Conservation (phyloP, 805 yeast species). For the Ogataea pilisensis region DNA sequence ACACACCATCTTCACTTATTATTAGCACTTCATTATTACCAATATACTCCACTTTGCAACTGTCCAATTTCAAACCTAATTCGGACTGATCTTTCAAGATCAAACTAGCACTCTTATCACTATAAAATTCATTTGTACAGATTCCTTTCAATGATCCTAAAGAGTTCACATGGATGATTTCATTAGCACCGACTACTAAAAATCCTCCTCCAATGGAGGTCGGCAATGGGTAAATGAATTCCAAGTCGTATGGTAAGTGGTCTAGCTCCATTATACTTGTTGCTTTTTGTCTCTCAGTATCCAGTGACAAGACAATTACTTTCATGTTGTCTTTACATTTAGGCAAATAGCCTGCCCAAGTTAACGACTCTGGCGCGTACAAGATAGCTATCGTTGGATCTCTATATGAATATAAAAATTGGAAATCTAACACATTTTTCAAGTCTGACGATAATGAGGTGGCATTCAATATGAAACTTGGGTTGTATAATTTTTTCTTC, state of each 20-base stretch:
- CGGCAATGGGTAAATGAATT: constrained; percentile 57
- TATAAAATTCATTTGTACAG: constrained; percentile 55
- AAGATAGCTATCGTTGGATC: constrained; percentile 63
- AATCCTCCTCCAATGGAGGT: constrained; percentile 68
- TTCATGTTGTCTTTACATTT: constrained; percentile 57
- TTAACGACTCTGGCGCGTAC: constrained; percentile 32
- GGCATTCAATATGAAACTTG: constrained; percentile 60
- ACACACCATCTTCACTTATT: constrained; percentile 39
- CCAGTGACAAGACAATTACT: constrained; percentile 64
- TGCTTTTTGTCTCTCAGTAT: constrained; percentile 50
- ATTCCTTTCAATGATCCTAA: constrained; percentile 64
- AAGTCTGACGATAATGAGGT: constrained; percentile 53
- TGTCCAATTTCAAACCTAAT: constrained; percentile 53
- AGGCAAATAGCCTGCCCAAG: constrained; percentile 78
- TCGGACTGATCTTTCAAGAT: constrained; percentile 43
- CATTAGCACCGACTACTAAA: constrained; percentile 69
- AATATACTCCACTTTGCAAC: constrained; percentile 37
- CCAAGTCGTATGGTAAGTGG: constrained; percentile 71
- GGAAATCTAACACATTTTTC: constrained; percentile 62
- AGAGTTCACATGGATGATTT: constrained; percentile 72
- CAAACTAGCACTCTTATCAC: constrained; percentile 34
- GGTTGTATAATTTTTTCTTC: constrained; percentile 34
- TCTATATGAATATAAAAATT: constrained; percentile 67
- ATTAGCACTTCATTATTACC: constrained; percentile 35
- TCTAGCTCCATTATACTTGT: constrained; percentile 64